Percentiles rank a stretch among this genome's conserved stretches.
Evolutionary conservation across 371 early-diverging fungal species (phyloP).

Genomic region (Actinomortierella wolfii): DNA sequence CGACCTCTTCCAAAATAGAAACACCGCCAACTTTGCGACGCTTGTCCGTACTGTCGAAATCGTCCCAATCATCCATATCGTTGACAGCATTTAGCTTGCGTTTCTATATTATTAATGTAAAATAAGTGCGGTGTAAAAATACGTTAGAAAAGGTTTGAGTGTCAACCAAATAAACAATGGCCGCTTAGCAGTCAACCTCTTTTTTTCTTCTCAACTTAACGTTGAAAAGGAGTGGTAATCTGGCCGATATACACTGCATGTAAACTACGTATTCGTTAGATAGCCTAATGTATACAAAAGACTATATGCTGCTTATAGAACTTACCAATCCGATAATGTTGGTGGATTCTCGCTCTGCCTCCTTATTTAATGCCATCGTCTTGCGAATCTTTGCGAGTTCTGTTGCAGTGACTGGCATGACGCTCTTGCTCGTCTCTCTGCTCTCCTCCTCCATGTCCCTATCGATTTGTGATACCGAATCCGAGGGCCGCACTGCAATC

Average conservation of each 20-base stretch:
- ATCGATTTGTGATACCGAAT: conserved; percentile 69
- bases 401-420: conserved; percentile 65
- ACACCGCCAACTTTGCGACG: conserved; percentile 29
- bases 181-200: too few species aligned
- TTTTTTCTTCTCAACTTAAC: too few species aligned
- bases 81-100: conserved; percentile 50
- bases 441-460: conserved; percentile 67
- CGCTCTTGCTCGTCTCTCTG: conserved; percentile 59
- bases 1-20: conserved; percentile 48
- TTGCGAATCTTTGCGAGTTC: conserved; percentile 62
- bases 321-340: conserved; percentile 65
- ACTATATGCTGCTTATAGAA: not conserved
- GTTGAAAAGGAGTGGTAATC: too few species aligned
- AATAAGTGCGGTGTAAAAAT: too few species aligned
- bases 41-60: conserved; percentile 18
- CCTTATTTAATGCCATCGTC: conserved; percentile 56
- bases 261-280: too few species aligned
- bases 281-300: too few species aligned
- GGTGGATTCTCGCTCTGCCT: conserved; percentile 54
- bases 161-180: too few species aligned
- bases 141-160: too few species aligned
- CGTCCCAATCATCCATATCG: conserved; percentile 10
- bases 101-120: conserved; percentile 43
- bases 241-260: too few species aligned
- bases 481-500: conserved; percentile 62